A percentile compares a stretch with the other conserved stretches of the same genome.
These are phyloP conservation scores for Epithemia pelagica DNA, from an alignment of 108 stramenopile species.

Conservation along the genomic window DNA sequence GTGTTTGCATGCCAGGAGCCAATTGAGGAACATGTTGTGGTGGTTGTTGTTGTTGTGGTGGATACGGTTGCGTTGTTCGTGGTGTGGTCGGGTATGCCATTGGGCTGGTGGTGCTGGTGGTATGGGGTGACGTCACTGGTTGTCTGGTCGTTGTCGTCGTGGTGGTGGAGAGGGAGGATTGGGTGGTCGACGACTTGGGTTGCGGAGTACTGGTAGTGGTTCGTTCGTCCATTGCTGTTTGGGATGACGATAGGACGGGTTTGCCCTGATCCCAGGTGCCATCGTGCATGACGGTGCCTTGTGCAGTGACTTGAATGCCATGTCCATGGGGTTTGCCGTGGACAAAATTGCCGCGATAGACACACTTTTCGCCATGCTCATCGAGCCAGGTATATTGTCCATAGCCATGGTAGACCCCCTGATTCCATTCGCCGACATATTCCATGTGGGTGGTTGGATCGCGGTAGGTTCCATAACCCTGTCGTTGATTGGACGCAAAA, in stretches of 20 bases:
- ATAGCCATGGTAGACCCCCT: slow-evolving; percentile 23
- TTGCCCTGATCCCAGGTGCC: slow-evolving; percentile 13
- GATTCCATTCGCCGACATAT: slow-evolving; percentile 26
- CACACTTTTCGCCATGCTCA: background rate
- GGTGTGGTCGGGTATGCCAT: background rate
- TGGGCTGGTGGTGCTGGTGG: background rate
- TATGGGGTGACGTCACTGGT: background rate
- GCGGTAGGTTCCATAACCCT: slow-evolving; percentile 10
- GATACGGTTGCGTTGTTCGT: background rate
- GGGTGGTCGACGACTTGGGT: background rate
- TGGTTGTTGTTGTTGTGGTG: background rate
- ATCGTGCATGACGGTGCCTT: slow-evolving; percentile 12
- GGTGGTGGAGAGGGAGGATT: no score
- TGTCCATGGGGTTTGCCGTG: slow-evolving; percentile 31
- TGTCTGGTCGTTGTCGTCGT: background rate
- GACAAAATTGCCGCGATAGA: slow-evolving; percentile 25
- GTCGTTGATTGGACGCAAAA: background rate
- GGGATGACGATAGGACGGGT: background rate
- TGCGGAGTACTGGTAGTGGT: background rate
- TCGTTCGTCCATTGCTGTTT: background rate
- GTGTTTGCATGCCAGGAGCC: background rate
- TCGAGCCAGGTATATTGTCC: slow-evolving; percentile 7
- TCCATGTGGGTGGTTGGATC: slow-evolving; percentile 2
- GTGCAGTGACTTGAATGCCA: slow-evolving; percentile 7
- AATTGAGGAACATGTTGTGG: background rate